A percentile compares a stretch with the other conserved stretches of the same genome.
Evolutionary conservation across 345 rosid species (phyloP).

Genomic region (Syzygium jambos): DNA sequence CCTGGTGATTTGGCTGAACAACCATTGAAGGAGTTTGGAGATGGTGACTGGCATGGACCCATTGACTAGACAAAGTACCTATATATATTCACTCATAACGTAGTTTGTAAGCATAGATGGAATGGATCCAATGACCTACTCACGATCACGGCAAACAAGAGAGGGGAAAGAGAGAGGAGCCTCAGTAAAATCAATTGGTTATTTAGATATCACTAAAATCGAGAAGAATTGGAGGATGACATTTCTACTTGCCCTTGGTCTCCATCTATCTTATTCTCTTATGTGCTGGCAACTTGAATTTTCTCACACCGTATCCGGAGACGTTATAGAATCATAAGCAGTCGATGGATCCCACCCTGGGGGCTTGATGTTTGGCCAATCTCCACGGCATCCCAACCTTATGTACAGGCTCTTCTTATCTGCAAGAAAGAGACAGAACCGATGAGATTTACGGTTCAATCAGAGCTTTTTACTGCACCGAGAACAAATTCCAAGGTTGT

Average conservation of each 20-base stretch:
- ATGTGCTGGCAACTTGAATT: background rate
- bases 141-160: background rate
- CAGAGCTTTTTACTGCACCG: background rate
- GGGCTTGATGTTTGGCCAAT: slow-evolving; percentile 78
- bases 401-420: slow-evolving; percentile 85
- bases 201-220: background rate
- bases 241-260: background rate
- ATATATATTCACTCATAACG: background rate
- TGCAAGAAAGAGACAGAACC: slow-evolving; percentile 4
- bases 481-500: background rate
- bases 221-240: background rate
- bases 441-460: background rate
- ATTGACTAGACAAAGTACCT: background rate
- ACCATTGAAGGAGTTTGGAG: background rate
- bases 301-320: background rate
- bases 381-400: slow-evolving; percentile 76
- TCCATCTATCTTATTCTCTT: background rate
- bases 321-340: background rate
- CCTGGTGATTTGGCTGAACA: background rate
- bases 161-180: background rate
- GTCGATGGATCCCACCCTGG: slow-evolving; percentile 74
- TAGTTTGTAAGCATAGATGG: background rate
- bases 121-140: background rate
- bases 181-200: background rate
- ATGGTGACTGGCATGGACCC: background rate